Conservation (phyloP, 371 early-diverging fungal species). For the Mucor piriformis region DNA sequence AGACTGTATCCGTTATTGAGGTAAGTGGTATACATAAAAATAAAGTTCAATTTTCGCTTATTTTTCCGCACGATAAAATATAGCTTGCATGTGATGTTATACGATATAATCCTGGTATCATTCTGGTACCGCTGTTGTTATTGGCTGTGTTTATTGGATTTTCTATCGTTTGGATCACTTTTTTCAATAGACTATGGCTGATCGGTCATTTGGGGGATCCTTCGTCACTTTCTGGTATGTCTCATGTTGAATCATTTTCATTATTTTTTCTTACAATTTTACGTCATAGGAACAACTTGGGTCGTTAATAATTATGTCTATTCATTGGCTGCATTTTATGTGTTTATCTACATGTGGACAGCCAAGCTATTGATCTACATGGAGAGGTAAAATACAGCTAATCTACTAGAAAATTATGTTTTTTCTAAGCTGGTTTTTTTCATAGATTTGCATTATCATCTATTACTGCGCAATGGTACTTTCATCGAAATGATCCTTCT, state of each 20-base stretch:
- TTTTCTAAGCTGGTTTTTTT: no score
- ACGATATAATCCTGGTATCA: slow-evolving; percentile 69
- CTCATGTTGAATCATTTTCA: no score
- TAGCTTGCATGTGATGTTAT: slow-evolving; percentile 78
- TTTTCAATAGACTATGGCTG: slow-evolving; percentile 72
- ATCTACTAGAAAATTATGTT: no score
- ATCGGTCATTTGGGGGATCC: slow-evolving; percentile 51
- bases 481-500: slow-evolving; percentile 58
- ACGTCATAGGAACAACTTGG: slow-evolving; percentile 50
- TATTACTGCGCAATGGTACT: slow-evolving; percentile 81
- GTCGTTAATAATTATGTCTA: slow-evolving; percentile 58
- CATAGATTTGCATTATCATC: slow-evolving; percentile 68
- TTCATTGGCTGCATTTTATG: slow-evolving; percentile 55
- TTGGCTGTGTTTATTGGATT: slow-evolving; percentile 62
- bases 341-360: slow-evolving; percentile 79
- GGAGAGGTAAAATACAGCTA: slow-evolving; percentile 72
- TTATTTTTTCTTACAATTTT: no score
- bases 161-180: slow-evolving; percentile 65
- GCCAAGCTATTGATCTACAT: slow-evolving; percentile 68
- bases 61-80: no score
- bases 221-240: slow-evolving; percentile 14
- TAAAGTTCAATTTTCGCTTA: not conserved
- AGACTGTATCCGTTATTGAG: slow-evolving; percentile 64
- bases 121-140: slow-evolving; percentile 61
- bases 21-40: slow-evolving; percentile 23